Evolutionary conservation across 208 protist genomes (phyloP).

Genomic region (Jaenimonas drosophilae): DNA sequence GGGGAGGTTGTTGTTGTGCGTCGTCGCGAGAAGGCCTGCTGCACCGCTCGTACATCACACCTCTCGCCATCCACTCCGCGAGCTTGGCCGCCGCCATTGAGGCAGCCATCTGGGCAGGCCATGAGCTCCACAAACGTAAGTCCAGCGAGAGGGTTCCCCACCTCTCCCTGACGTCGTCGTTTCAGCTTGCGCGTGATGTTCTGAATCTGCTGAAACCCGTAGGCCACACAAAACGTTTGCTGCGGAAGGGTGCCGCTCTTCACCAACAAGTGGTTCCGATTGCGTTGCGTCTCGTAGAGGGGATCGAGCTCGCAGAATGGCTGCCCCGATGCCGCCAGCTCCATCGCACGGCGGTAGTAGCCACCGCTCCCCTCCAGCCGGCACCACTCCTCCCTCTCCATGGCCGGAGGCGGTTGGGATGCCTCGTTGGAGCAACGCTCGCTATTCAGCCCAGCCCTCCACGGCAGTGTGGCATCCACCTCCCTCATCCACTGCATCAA

Average conservation of each 20-base stretch:
- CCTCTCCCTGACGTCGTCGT: slow-evolving; percentile 28
- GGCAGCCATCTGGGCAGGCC: slow-evolving; percentile 95
- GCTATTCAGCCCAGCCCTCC: too few species aligned
- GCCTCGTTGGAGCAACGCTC: too few species aligned
- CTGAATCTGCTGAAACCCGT: slow-evolving; percentile 98
- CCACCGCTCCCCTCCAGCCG: slow-evolving; percentile 57
- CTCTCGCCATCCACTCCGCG: slow-evolving; percentile 9
- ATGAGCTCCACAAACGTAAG: slow-evolving; percentile 96
- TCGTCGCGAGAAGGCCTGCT: background rate
- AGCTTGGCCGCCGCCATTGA: slow-evolving; percentile 96
- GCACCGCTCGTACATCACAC: slow-evolving; percentile 3
- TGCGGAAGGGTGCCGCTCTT: slow-evolving; percentile 18
- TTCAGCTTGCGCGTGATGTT: slow-evolving; percentile 94
- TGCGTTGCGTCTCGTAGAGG: slow-evolving; percentile 47
- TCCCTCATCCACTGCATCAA: slow-evolving; percentile 84
- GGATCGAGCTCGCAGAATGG: slow-evolving; percentile 8
- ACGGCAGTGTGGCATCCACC: slow-evolving; percentile 7
- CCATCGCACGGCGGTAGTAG: slow-evolving; percentile 19
- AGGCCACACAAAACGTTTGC: slow-evolving; percentile 58
- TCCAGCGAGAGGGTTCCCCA: slow-evolving; percentile 9
- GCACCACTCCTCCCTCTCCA: slow-evolving; percentile 5
- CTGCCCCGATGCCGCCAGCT: background rate
- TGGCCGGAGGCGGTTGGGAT: too few species aligned
- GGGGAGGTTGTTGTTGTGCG: background rate
- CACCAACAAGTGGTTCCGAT: slow-evolving; percentile 57